phyloP scores from a whole-genome alignment of 2,329 filamentous ascomycete genomes.

The Aspergillus costaricaensis region DNA sequence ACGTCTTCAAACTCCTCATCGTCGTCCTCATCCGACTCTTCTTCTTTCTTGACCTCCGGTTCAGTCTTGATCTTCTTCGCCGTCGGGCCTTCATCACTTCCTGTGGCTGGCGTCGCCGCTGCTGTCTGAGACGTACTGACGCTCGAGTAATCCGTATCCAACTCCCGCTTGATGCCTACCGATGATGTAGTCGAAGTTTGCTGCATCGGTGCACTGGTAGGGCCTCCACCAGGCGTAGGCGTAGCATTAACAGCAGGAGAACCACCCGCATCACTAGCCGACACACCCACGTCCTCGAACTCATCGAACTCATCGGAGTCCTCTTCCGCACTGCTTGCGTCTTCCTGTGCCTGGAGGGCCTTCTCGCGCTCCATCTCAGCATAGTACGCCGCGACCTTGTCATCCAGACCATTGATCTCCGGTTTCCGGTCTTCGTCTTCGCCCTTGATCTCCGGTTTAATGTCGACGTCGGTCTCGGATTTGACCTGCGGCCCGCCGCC shows the following conservation, averaged over 20 bases:
- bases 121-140: constrained; percentile 42
- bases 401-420: constrained; percentile 45
- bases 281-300: constrained; percentile 49
- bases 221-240: constrained; percentile 21
- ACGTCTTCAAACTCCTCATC: constrained; percentile 50
- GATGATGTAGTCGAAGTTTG: constrained; percentile 13
- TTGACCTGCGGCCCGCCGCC: constrained; percentile 31
- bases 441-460: constrained; percentile 45
- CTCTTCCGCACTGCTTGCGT: constrained; percentile 44
- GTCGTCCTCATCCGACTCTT: constrained; percentile 48
- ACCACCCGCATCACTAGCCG: constrained; percentile 36
- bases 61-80: constrained; percentile 49
- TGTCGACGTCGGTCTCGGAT: constrained; percentile 32
- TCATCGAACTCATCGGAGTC: constrained; percentile 45
- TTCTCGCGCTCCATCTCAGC: constrained; percentile 49
- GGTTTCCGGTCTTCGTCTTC: constrained; percentile 48
- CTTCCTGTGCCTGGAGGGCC: constrained; percentile 43
- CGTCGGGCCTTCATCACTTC: constrained; percentile 42
- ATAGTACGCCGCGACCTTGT: constrained; percentile 51
- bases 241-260: constrained; percentile 33
- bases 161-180: constrained; percentile 40
- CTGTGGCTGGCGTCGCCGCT: constrained; percentile 39
- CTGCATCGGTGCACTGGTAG: constrained; percentile 29
- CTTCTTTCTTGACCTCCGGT: constrained; percentile 38
- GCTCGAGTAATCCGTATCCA: constrained; percentile 39